phyloP scores from a whole-genome alignment of 768 basidiomycete genomes.

The Xerocomus potaroensis region DNA sequence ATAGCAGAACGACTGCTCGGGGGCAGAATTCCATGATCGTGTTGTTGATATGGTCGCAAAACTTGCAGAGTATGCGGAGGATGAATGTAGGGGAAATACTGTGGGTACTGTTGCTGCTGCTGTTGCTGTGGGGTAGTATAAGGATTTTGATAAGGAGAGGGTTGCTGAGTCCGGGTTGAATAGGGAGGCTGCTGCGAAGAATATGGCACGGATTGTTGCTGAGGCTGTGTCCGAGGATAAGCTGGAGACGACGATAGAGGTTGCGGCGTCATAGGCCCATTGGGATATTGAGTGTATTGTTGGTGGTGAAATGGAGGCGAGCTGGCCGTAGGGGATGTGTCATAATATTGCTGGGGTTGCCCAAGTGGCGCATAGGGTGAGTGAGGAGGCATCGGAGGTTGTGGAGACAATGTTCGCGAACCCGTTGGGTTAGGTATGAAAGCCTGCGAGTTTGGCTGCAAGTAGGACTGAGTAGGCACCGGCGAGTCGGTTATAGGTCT shows the following conservation, averaged over 20 bases:
- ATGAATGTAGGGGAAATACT: conserved; percentile 14
- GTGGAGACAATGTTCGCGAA: conserved; percentile 7
- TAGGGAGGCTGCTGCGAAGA: conserved; percentile 2
- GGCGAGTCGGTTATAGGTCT: neutral
- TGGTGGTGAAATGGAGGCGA: conserved; percentile 7
- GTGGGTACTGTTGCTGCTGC: conserved; percentile 15
- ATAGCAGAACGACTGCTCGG: conserved; percentile 5
- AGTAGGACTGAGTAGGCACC: conserved; percentile 1
- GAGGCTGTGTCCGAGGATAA: conserved; percentile 14
- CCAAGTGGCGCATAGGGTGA: neutral
- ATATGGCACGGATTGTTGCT: conserved; percentile 10
- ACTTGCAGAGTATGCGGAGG: conserved; percentile 9
- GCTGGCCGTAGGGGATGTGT: neutral
- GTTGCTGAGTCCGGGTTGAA: conserved; percentile 11
- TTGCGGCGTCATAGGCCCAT: conserved; percentile 6
- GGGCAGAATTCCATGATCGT: conserved; percentile 5
- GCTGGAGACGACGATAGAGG: conserved; percentile 9
- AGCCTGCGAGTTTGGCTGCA: conserved; percentile 9
- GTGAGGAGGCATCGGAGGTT: conserved; percentile 8
- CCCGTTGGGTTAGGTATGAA: conserved; percentile 3
- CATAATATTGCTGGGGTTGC: conserved; percentile 14
- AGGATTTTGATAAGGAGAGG: conserved; percentile 8
- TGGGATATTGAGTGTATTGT: conserved; percentile 15
- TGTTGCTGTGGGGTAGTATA: conserved; percentile 1
- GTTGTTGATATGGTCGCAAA: conserved; percentile 16